Conservation (phyloP, 2,329 filamentous ascomycete genomes). For the Tolypocladium cylindrosporum region DNA sequence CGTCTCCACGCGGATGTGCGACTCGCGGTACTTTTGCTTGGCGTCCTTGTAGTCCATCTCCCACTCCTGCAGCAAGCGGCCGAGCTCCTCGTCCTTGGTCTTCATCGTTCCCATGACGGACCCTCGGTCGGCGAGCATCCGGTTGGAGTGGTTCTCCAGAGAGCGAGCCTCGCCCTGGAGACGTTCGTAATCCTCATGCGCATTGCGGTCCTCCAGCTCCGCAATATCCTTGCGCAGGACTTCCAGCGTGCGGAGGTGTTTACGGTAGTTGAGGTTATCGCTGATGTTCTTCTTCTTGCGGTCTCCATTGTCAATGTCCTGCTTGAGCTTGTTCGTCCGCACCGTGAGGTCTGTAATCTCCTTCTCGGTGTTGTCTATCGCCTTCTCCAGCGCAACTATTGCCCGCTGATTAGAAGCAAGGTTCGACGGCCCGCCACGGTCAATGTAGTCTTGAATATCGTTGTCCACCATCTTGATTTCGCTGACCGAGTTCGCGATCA, state of each 20-base stretch:
- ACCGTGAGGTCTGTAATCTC: slow-evolving; percentile 59
- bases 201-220: slow-evolving; percentile 68
- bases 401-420: slow-evolving; percentile 61
- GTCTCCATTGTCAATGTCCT: slow-evolving; percentile 69
- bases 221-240: slow-evolving; percentile 59
- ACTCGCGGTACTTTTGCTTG: slow-evolving; percentile 68
- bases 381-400: slow-evolving; percentile 56
- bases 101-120: slow-evolving; percentile 69
- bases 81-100: slow-evolving; percentile 74
- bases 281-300: slow-evolving; percentile 76
- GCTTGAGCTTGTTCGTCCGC: slow-evolving; percentile 67
- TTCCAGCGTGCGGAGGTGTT: slow-evolving; percentile 59
- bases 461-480: slow-evolving; percentile 66
- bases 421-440: slow-evolving; percentile 62
- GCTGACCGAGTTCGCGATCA: slow-evolving; percentile 62
- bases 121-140: slow-evolving; percentile 61
- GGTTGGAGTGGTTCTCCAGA: slow-evolving; percentile 58
- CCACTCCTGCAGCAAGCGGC: slow-evolving; percentile 66
- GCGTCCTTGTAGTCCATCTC: slow-evolving; percentile 81
- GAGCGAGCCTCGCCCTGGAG: slow-evolving; percentile 59
- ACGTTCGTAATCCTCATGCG: slow-evolving; percentile 69
- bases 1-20: slow-evolving; percentile 81
- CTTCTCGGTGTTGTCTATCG: slow-evolving; percentile 54
- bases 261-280: slow-evolving; percentile 82
- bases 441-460: slow-evolving; percentile 72